Conservation (phyloP, 352 stramenopile species). For the Salisapilia sapeloensis region DNA sequence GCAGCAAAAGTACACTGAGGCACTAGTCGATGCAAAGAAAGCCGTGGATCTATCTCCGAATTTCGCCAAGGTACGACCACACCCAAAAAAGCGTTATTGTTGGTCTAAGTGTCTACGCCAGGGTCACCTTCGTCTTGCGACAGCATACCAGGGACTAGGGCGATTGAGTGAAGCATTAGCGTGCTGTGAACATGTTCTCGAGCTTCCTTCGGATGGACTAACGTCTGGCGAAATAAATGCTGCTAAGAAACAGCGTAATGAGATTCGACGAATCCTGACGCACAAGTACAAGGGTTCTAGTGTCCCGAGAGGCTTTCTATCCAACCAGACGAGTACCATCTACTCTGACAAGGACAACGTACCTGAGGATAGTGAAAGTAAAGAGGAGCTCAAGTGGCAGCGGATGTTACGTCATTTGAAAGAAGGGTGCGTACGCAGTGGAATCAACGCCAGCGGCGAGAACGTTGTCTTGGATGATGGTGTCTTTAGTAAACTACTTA, state of each 20-base stretch:
- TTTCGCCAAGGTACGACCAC: constrained; percentile 79
- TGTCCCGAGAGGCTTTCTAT: constrained; percentile 34
- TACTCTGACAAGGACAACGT: constrained; percentile 53
- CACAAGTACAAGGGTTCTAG: constrained; percentile 1
- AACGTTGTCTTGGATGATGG: constrained; percentile 56
- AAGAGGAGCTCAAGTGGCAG: constrained; percentile 29
- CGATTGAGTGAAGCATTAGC: constrained; percentile 39
- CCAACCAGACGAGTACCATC: constrained; percentile 15
- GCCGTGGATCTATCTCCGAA: constrained; percentile 61
- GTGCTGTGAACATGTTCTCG: constrained; percentile 57
- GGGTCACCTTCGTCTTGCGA: constrained; percentile 81
- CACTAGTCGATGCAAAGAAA: constrained; percentile 68
- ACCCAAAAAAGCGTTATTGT: not conserved
- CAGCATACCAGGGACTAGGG: constrained; percentile 51
- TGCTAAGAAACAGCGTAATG: constrained; percentile 19
- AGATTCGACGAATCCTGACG: constrained; percentile 3
- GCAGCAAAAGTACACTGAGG: constrained; percentile 34
- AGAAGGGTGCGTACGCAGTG: constrained; percentile 25
- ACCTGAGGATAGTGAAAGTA: constrained; percentile 11
- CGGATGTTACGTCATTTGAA: constrained; percentile 47
- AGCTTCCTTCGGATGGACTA: constrained; percentile 33
- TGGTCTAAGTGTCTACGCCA: constrained; percentile 1
- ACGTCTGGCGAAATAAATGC: constrained; percentile 31
- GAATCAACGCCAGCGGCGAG: constrained; percentile 34
- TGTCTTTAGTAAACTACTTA: constrained; percentile 58